These are phyloP conservation scores for Rhizophagus clarus DNA, from an alignment of 192 early-diverging fungal species.

Conservation along the genomic window DNA sequence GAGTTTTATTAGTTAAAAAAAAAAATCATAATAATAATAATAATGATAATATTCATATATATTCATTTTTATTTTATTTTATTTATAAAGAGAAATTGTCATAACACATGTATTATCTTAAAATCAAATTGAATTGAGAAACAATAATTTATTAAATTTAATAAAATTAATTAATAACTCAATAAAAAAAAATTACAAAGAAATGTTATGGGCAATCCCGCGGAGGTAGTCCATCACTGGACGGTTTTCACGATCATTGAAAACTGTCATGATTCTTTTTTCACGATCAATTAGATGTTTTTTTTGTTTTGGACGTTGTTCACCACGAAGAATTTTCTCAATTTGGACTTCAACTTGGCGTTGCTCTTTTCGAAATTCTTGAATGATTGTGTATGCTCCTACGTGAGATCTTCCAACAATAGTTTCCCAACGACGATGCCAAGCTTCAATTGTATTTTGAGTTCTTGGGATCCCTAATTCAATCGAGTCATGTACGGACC, in stretches of 20 bases:
- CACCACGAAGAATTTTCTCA: not conserved
- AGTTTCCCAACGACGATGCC: not conserved
- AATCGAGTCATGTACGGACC: not conserved
- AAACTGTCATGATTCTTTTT: constrained; percentile 3
- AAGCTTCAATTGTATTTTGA: constrained; percentile 13
- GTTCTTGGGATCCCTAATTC: not conserved
- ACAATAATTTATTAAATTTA: too few relatives aligned
- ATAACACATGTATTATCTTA: too few relatives aligned
- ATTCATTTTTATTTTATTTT: too few relatives aligned
- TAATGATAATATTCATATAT: too few relatives aligned
- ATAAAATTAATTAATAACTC: too few relatives aligned
- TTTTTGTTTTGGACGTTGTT: not conserved
- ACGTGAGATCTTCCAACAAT: not conserved
- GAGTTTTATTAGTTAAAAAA: too few relatives aligned
- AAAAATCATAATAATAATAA: too few relatives aligned
- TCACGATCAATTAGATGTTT: not conserved
- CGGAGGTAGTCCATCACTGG: too few relatives aligned
- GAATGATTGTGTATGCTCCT: not conserved
- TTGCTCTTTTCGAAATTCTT: constrained; percentile 13
- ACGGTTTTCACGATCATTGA: not conserved
- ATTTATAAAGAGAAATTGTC: too few relatives aligned
- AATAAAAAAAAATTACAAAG: too few relatives aligned
- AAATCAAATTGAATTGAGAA: too few relatives aligned
- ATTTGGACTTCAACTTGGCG: not conserved
- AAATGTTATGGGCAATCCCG: too few relatives aligned